A percentile compares a stretch with the other conserved stretches of the same genome.
phyloP scores from a whole-genome alignment of 352 stramenopile species.

The Phytophthora fragariaefolia region DNA sequence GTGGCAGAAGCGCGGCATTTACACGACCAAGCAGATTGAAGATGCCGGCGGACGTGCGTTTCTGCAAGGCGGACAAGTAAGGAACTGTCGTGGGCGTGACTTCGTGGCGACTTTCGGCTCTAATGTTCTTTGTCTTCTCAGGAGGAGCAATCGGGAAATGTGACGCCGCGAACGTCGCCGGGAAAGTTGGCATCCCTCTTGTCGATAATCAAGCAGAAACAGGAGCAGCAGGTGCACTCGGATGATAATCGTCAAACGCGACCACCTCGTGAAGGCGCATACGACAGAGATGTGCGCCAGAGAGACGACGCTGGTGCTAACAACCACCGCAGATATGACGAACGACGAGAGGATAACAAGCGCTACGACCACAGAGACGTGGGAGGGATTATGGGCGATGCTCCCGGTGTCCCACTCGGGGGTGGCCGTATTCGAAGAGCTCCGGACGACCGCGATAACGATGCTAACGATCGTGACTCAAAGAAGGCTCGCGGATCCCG shows the following conservation, averaged over 20 bases:
- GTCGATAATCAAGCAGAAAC: constrained; percentile 88
- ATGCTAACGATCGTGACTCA: constrained; percentile 49
- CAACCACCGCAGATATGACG: constrained; percentile 32
- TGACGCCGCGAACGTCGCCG: constrained; percentile 46
- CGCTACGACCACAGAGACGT: constrained; percentile 26
- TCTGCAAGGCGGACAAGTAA: constrained; percentile 29
- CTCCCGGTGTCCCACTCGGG: constrained; percentile 28
- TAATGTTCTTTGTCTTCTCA: constrained; percentile 7
- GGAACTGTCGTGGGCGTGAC: background rate
- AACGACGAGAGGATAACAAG: constrained; percentile 24
- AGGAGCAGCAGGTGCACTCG: constrained; percentile 49
- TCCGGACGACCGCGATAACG: constrained; percentile 32
- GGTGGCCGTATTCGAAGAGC: constrained; percentile 34
- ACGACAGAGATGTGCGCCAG: constrained; percentile 24
- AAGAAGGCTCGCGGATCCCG: constrained; percentile 78
- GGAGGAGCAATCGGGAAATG: constrained; percentile 39
- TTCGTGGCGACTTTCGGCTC: constrained; percentile 5
- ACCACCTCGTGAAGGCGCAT: constrained; percentile 10
- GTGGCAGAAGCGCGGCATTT: constrained; percentile 79
- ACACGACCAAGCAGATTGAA: constrained; percentile 68
- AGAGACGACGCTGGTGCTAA: constrained; percentile 19
- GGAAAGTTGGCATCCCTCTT: constrained; percentile 79
- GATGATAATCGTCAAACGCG: constrained; percentile 21
- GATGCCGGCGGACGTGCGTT: constrained; percentile 58
- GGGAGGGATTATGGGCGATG: constrained; percentile 40